Conservation (phyloP, 2,329 filamentous ascomycete genomes). For the Colletotrichum graminicola region DNA sequence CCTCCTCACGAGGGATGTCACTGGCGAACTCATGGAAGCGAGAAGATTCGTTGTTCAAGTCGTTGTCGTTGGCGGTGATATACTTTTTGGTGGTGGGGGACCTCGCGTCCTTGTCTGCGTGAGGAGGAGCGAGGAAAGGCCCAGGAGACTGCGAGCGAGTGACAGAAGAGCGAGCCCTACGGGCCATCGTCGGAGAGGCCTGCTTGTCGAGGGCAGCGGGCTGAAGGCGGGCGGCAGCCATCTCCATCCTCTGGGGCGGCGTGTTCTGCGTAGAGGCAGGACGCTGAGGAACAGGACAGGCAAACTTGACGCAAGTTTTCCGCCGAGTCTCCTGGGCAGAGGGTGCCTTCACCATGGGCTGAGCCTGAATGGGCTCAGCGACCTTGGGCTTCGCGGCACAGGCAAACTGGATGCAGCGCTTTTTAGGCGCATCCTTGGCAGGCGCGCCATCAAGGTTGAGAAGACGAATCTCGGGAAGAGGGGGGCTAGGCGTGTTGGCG, state of each 20-base stretch:
- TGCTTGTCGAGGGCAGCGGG: slow-evolving; percentile 13
- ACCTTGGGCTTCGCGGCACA: slow-evolving; percentile 72
- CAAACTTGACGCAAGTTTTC: slow-evolving; percentile 80
- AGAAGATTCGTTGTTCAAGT: slow-evolving; percentile 67
- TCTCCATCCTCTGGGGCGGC: slow-evolving; percentile 47
- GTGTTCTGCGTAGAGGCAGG: slow-evolving; percentile 58
- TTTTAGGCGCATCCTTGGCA: slow-evolving; percentile 62
- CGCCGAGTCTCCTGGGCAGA: slow-evolving; percentile 57
- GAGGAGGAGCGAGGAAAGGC: slow-evolving; percentile 51
- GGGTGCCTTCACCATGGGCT: slow-evolving; percentile 50
- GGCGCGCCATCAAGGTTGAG: slow-evolving; percentile 53
- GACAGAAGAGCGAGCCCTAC: slow-evolving; percentile 46
- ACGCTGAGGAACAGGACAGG: slow-evolving; percentile 67
- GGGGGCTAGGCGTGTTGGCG: slow-evolving; percentile 89
- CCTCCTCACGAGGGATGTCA: slow-evolving; percentile 83
- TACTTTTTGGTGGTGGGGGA: slow-evolving; percentile 59
- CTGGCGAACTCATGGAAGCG: slow-evolving; percentile 94
- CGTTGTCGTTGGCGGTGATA: slow-evolving; percentile 63
- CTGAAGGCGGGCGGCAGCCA: slow-evolving; percentile 29
- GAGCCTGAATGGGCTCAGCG: slow-evolving; percentile 48
- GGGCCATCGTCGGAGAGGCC: slow-evolving; percentile 43
- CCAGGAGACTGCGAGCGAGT: slow-evolving; percentile 40
- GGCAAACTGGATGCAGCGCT: slow-evolving; percentile 92
- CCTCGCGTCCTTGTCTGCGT: slow-evolving; percentile 54
- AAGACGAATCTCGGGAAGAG: slow-evolving; percentile 71